These are phyloP conservation scores for Blastocystis sp. DNA, from an alignment of 352 stramenopile species.

Conservation along the genomic window DNA sequence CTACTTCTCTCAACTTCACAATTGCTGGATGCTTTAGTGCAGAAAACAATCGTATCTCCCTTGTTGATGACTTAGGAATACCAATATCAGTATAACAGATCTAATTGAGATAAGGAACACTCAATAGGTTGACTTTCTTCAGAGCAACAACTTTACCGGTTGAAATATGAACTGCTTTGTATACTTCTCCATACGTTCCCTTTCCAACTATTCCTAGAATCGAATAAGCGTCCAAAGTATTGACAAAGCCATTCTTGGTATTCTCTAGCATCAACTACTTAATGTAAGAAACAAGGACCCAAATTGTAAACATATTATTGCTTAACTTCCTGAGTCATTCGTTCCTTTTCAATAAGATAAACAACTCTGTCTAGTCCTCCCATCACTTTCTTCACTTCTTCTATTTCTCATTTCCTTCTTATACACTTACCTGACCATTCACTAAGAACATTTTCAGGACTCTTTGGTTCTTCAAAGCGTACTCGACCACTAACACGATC, in stretches of 20 bases:
- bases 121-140: background rate
- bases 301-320: conserved; percentile 26
- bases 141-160: conserved; percentile 7
- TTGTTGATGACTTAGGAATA: conserved; percentile 43
- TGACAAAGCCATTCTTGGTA: background rate
- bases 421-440: conserved; percentile 1
- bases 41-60: conserved; percentile 3
- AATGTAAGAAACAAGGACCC: too few relatives aligned
- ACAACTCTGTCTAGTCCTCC: conserved; percentile 15
- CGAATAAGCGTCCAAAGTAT: background rate
- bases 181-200: conserved; percentile 33
- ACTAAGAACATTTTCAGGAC: background rate
- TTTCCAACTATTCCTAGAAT: conserved; percentile 12
- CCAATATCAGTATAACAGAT: conserved; percentile 40
- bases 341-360: conserved; percentile 55
- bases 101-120: background rate
- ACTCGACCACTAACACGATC: conserved; percentile 42
- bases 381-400: conserved; percentile 48
- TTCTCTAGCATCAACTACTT: too few relatives aligned
- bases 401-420: background rate
- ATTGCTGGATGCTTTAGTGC: background rate
- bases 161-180: background rate
- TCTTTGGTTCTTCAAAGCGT: conserved; percentile 21
- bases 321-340: conserved; percentile 11
- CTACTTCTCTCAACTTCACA: background rate